These are phyloP conservation scores for Lentinula novae-zelandiae DNA, from an alignment of 1,284 basidiomycete species.

Conservation along the genomic window DNA sequence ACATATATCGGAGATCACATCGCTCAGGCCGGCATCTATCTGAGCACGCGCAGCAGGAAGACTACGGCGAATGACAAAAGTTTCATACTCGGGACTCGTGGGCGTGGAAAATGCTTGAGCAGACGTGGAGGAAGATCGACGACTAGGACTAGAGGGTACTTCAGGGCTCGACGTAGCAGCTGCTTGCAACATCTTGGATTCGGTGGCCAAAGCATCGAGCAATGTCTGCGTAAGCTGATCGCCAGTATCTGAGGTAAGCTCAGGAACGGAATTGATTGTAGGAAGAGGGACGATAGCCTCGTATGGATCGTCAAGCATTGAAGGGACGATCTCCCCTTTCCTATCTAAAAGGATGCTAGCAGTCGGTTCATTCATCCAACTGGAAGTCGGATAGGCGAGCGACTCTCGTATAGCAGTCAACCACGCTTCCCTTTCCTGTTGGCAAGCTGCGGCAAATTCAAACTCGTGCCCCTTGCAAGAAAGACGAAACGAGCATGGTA, in stretches of 20 bases:
- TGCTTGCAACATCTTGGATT: neutral
- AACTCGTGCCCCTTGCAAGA: slow-evolving; percentile 67
- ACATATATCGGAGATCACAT: slow-evolving; percentile 65
- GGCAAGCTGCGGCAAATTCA: slow-evolving; percentile 81
- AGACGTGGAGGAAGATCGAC: slow-evolving; percentile 56
- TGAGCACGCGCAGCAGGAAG: slow-evolving; percentile 64
- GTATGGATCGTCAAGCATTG: slow-evolving; percentile 32
- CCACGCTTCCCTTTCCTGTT: slow-evolving; percentile 83
- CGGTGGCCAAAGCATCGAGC: slow-evolving; percentile 9
- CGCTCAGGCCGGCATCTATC: slow-evolving; percentile 64
- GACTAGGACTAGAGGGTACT: slow-evolving; percentile 28
- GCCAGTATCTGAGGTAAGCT: slow-evolving; percentile 34
- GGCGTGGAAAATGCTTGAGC: slow-evolving; percentile 53
- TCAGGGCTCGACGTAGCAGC: neutral
- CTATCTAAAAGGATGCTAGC: slow-evolving; percentile 50
- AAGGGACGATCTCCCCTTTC: slow-evolving; percentile 33
- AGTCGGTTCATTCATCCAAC: slow-evolving; percentile 57
- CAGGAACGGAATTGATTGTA: slow-evolving; percentile 62
- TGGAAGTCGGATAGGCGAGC: slow-evolving; percentile 27
- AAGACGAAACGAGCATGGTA: slow-evolving; percentile 80
- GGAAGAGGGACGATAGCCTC: slow-evolving; percentile 41
- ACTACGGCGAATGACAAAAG: slow-evolving; percentile 66
- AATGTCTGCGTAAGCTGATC: neutral
- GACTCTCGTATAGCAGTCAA: slow-evolving; percentile 58
- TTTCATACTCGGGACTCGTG: slow-evolving; percentile 45